These are phyloP conservation scores for Cladosporium sp. DNA, from an alignment of 2,329 filamentous ascomycete species.

Conservation along the genomic window DNA sequence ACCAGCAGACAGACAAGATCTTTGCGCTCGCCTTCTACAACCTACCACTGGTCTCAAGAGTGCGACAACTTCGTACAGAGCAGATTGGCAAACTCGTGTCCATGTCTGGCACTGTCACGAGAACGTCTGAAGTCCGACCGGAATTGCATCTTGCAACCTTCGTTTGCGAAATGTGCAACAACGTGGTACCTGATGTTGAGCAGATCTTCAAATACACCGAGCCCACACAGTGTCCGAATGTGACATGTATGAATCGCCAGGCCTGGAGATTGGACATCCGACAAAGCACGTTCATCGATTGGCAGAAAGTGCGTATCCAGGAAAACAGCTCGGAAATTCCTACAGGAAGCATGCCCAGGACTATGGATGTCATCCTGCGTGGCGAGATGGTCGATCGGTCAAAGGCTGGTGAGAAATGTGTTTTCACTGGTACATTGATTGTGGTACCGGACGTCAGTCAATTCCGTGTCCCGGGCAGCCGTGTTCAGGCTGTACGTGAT, in stretches of 20 bases:
- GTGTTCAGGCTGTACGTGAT: constrained; percentile 81
- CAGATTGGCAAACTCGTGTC: constrained; percentile 93
- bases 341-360: constrained; percentile 96
- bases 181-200: constrained; percentile 84
- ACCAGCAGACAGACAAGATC: constrained; percentile 95
- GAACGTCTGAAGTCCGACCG: constrained; percentile 94
- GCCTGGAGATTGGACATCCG: constrained; percentile 98
- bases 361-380: constrained; percentile 93
- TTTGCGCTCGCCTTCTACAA: constrained; percentile 95
- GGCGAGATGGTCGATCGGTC: constrained; percentile 97
- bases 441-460: constrained; percentile 97
- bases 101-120: constrained; percentile 93
- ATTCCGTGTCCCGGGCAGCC: constrained; percentile 81
- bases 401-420: constrained; percentile 96
- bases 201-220: constrained; percentile 98
- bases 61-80: constrained; percentile 80
- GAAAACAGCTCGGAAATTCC: constrained; percentile 98
- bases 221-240: constrained; percentile 90
- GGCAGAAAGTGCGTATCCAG: constrained; percentile 97
- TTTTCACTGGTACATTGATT: constrained; percentile 94
- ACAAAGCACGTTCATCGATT: constrained; percentile 97
- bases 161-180: constrained; percentile 82
- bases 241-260: constrained; percentile 79
- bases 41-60: constrained; percentile 78
- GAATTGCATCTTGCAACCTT: constrained; percentile 93